These are phyloP conservation scores for Toxicodendron radicans DNA, from an alignment of 345 rosid species.

Conservation along the genomic window DNA sequence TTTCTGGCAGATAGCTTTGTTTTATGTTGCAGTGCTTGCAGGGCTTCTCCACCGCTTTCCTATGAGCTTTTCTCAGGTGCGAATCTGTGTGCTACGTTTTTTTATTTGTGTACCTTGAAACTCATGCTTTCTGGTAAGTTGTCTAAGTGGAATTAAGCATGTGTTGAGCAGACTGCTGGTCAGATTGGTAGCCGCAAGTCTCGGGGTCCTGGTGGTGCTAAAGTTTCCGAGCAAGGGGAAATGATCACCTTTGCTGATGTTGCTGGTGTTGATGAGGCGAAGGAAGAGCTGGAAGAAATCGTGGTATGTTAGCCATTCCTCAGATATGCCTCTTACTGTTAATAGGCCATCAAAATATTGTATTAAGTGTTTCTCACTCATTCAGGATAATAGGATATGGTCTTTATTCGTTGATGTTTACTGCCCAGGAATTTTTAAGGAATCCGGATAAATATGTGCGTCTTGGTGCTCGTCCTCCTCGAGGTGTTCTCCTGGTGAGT, in stretches of 20 bases:
- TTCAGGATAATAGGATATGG: constrained; percentile 28
- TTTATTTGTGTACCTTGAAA: constrained; percentile 8
- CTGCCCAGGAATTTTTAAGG: constrained; percentile 83
- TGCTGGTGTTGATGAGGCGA: constrained; percentile 98
- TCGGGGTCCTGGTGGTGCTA: constrained; percentile 60
- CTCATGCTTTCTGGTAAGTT: constrained; percentile 15
- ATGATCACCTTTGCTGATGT: constrained; percentile 89
- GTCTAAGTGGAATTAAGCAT: constrained; percentile 20
- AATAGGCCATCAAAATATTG: constrained; percentile 5
- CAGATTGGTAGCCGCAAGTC: constrained; percentile 76
- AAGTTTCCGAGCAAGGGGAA: constrained; percentile 73
- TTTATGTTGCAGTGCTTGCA: constrained; percentile 77
- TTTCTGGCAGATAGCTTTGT: constrained; percentile 67
- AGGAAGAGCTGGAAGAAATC: constrained; percentile 97
- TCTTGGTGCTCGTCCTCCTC: constrained; percentile 97
- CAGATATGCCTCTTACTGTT: constrained; percentile 4
- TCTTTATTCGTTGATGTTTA: constrained; percentile 26
- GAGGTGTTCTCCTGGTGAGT: constrained; percentile 94
- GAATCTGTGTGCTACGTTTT: background rate
- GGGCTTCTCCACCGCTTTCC: constrained; percentile 83
- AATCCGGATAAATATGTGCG: constrained; percentile 81
- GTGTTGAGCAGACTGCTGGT: constrained; percentile 66
- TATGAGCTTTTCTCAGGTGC: constrained; percentile 76
- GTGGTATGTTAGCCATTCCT: constrained; percentile 55
- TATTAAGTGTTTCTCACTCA: constrained; percentile 15